Percentiles rank a stretch among this genome's conserved stretches.
These are phyloP conservation scores for Aspergillus tanneri DNA, from an alignment of 2,329 filamentous ascomycete genomes.

Conservation along the genomic window DNA sequence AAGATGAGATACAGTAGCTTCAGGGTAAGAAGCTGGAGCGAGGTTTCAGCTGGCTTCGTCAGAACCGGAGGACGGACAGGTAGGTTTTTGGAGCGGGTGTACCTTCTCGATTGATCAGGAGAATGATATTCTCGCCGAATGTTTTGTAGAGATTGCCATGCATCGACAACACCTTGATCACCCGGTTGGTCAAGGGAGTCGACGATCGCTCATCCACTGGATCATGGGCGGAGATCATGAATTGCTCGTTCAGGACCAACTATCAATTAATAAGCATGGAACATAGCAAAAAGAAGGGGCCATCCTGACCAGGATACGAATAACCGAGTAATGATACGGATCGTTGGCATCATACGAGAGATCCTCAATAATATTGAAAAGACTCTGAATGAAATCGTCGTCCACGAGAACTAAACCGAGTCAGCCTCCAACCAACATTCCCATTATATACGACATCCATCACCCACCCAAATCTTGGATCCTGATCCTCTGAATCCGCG, in stretches of 20 bases:
- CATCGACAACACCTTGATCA: slow-evolving; percentile 84
- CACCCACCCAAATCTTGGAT: slow-evolving; percentile 71
- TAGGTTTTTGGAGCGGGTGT: too few relatives aligned
- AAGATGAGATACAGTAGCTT: slow-evolving; percentile 95
- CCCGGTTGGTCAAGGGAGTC: slow-evolving; percentile 76
- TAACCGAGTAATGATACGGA: slow-evolving; percentile 93
- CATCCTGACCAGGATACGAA: slow-evolving; percentile 75
- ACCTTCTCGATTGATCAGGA: slow-evolving; percentile 89
- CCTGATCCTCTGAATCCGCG: slow-evolving; percentile 78
- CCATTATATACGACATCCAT: background rate
- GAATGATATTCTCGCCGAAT: slow-evolving; percentile 95
- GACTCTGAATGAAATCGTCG: slow-evolving; percentile 77
- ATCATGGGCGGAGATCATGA: slow-evolving; percentile 76
- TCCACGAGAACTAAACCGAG: slow-evolving; percentile 53
- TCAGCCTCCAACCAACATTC: background rate
- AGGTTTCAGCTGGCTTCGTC: slow-evolving; percentile 66
- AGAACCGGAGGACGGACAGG: slow-evolving; percentile 9
- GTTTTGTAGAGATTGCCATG: slow-evolving; percentile 82
- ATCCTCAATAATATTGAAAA: slow-evolving; percentile 85
- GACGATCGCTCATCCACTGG: slow-evolving; percentile 40
- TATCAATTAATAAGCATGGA: slow-evolving; percentile 38
- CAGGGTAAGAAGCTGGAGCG: slow-evolving; percentile 89
- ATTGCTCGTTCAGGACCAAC: slow-evolving; percentile 97
- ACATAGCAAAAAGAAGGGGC: background rate
- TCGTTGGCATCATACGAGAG: slow-evolving; percentile 84